phyloP scores from a whole-genome alignment of 1,284 basidiomycete species.

The Neotropicomus parvogracilis region DNA sequence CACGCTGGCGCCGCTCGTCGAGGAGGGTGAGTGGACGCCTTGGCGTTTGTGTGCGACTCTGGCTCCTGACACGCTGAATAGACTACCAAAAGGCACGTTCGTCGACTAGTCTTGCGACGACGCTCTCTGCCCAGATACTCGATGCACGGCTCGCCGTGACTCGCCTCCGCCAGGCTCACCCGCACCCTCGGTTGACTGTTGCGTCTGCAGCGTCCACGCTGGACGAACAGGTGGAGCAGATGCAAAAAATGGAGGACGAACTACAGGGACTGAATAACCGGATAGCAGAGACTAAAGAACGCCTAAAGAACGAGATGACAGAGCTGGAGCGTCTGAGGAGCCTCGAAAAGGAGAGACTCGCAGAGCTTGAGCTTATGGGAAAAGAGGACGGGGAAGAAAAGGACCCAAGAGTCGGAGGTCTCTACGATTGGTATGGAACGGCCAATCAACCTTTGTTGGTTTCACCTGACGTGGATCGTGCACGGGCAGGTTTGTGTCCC shows the following conservation, averaged over 20 bases:
- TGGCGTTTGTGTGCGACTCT: neutral
- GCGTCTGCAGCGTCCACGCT: slow-evolving; percentile 67
- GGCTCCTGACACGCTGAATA: slow-evolving; percentile 25
- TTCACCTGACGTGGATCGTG: neutral
- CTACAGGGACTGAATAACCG: slow-evolving; percentile 40
- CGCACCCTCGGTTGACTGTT: slow-evolving; percentile 72
- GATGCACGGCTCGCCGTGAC: slow-evolving; percentile 76
- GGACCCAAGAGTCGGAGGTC: slow-evolving; percentile 54
- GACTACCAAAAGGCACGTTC: slow-evolving; percentile 57
- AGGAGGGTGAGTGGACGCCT: slow-evolving; percentile 49
- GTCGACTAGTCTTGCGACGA: slow-evolving; percentile 51
- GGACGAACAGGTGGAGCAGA: slow-evolving; percentile 65
- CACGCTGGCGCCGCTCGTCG: slow-evolving; percentile 59
- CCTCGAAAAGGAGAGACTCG: slow-evolving; percentile 71
- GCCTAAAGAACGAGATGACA: slow-evolving; percentile 52
- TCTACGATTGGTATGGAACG: slow-evolving; percentile 64
- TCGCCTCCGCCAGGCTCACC: slow-evolving; percentile 74
- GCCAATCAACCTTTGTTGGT: neutral
- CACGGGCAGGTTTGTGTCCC: slow-evolving; percentile 60
- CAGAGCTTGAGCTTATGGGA: slow-evolving; percentile 65
- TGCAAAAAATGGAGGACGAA: slow-evolving; percentile 68
- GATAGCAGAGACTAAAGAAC: slow-evolving; percentile 54
- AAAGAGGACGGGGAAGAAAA: slow-evolving; percentile 60
- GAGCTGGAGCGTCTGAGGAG: slow-evolving; percentile 62
- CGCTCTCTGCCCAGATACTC: slow-evolving; percentile 69